Base-by-base conservation (phyloP, 495 filamentous ascomycete genomes). In the Aspergillus haitiensis region DNA sequence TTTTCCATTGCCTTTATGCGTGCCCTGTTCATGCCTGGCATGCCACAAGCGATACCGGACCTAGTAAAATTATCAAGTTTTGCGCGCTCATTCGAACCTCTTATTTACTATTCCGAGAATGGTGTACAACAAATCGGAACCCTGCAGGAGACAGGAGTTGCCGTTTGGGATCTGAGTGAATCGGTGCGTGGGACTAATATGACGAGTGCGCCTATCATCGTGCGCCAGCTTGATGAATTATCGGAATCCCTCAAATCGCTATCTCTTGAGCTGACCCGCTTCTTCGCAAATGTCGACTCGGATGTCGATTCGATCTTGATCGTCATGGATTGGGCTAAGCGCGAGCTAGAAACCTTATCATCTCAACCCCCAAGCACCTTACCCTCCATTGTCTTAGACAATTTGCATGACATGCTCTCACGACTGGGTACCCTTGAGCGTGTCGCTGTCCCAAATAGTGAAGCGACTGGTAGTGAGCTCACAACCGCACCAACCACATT, bases 271-370 rank as follows among this genome's bases (percentile, higher is more conserved):
- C 76, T 96, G 21, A 93, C 89, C 7, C 84, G 84, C 62, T 97
- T 97, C 74, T 96, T 96, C 66, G 88, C 91, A 36, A 90, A 91
- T 58, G 91, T 97, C 12, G 90, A 97, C 69, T 90, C 91, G 11
- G 92, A 97, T 64, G 88, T 97, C 61, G 92, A 96, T 69, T 86
- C 87, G 55, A 94, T 97, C 58, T 79, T 97, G 32, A 87, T 93
- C 44, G 90, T 93, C 12, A 97, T 97, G 91, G 91, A 95, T 70
- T 97, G 92, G 92, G 89, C 91, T 35, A 86, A 88, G 66, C 86
- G 90, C 50, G 91, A 97, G 73, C 82, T 97, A 9, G 75, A 78
- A 52, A 75, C 73, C 0, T 68, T 86, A n/a, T 78, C 80, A 6
- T 72, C 74, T 10, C 72, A 77, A 16, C 84, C 87, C 5, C 77